Evolutionary conservation across 768 basidiomycete genomes (phyloP), one percentile per base, ranked within the genome.

Genomic region (Kwoniella bestiolae): DNA sequence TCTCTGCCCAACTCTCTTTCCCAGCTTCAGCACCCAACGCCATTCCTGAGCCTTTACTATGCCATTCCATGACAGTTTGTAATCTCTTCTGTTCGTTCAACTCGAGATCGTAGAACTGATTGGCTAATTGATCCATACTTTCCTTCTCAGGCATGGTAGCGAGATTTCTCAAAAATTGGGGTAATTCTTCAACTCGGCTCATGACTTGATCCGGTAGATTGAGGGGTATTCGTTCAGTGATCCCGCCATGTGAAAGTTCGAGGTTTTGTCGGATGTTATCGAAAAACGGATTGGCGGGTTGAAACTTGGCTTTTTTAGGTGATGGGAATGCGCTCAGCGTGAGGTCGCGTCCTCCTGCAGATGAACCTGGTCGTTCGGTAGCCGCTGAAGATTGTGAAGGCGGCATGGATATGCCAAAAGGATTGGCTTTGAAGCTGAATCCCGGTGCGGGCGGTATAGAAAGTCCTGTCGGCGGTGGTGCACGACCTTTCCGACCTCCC

Each of bases 71-170:
- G 35, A 96, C 87, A 4, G 89, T 89, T 83, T 92, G 91, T 35
- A 98, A 82, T 12, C 95, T 84, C 60, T 89, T 85, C 80, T 94
- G 94, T 80, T 98, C 95, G 3, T 90, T 90, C 1, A 92, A 84
- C 77, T 98, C 95, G 60, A 98, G 90, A 57, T 87, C 86, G 83
- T 94, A 94, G 79, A 95, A 98, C 81, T 98, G 93, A 85, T 88
- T 88, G 1, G 94, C 94, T 31, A 98, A 86, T 1, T 86, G 84
- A 68, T 93, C 90, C 26, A 89, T 89, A 60, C 90, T 87, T 3
- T 91, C 88, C 7, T 87, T 80, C 31, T 84, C 81, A 16, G 62
- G 64, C 63, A 85, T 84, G 11, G 82, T 77, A 2, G 89, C 90
- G 50, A 94, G 89, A 25, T 90, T 85, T 50, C 86, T 85, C 31